Evolutionary conservation across 768 basidiomycete species (phyloP), one percentile per base, ranked within the genome.

Genomic region (Clathrus columnatus): DNA sequence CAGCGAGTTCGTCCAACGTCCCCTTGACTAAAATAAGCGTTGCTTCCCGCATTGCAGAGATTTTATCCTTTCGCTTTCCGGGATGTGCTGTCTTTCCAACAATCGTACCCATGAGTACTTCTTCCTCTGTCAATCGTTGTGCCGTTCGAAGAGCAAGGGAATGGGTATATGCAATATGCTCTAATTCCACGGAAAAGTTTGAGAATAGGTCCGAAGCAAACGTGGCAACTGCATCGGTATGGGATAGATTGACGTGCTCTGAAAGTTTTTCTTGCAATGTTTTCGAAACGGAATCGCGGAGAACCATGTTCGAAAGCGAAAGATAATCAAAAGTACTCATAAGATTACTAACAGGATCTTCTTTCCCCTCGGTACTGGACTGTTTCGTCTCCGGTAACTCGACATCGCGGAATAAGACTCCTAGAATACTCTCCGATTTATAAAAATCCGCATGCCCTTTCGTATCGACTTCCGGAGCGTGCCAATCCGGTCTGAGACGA

Each of bases 71-170:
- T 18, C 83, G 72, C 54, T 69, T 73, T 10, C 80, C 72, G 16
- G 77, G 76, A 60, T 84, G 81, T 0, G 81, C 77, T 16, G 73
- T 79, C 57, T 82, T 82, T 20, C 81, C 81, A 0, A 78, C 69
- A 57, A 86, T 85, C 0, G 84, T 84, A 0, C 85, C 84, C 14
- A 85, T 65, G 1, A 82, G 66, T 0, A 76, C 81, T 64, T 85
- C 85, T 62, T 79, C 82, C 61, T 86, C 83, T 11, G 76, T 76
- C 2, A 85, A 68, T 50, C 70, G 69, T 1, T 72, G 68, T 3
- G 64, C 67, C 23, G 69, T 71, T 16, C 64, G 60, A 49, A 70
- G 68, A 2, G 76, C 78, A 0, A 83, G 67, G 1, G 75, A 74
- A 63, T 78, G 69, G 14, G 68, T 64, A 24, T 68, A 61, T 57